Base-by-base conservation (phyloP, 495 filamentous ascomycete species). In the Penicillium odoratum region DNA sequence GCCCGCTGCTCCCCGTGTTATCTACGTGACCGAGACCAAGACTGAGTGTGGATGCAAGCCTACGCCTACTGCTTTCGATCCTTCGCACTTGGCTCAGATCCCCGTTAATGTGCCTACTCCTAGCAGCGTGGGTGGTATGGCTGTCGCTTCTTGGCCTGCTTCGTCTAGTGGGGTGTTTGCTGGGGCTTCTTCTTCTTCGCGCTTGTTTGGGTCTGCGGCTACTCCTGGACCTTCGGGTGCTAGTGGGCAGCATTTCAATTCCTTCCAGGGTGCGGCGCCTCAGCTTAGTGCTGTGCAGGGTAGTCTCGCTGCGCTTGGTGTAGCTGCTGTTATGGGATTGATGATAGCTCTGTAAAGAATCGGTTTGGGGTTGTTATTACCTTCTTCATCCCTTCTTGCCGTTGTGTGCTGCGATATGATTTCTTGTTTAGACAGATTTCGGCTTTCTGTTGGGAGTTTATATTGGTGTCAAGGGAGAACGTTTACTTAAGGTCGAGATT, bases 311-410 rank as follows among this genome's bases (percentile, higher is more conserved):
- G 59, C 47, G n/a, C n/a, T 63, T n/a, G 66, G 56, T 47, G 59
- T 65, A 51, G 66, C 66, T 18, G 63, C 59, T 54, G 57, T 67
- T 29, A 69, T 70, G 66, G 68, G 56, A 13, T 25, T 71, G 45
- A 63, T 71, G 66, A 52, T 61, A 55, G 63, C 62, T 30, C 60
- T 69, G 59, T 71, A 61, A 58, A 46, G 10, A 16, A n/a, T 6
- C 29, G 8, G 7, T 21, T 47, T 7, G 9, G 13, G 9, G 33
- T 13, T 11, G 33, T 3, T 36, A 36, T 10, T 33, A 11, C 4
- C 13, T 9, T 9, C 10, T 36, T 9, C 1, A 11, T 1, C 8
- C 3, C 7, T 34, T 36, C 30, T 36, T 44, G 30, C 2, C 21
- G 10, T 44, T 26, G 8, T 36, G 8, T 0, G 33, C 33, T 4